These are phyloP conservation scores for Phylloporus arenicola DNA, from an alignment of 768 basidiomycete species.

Conservation along the genomic window DNA sequence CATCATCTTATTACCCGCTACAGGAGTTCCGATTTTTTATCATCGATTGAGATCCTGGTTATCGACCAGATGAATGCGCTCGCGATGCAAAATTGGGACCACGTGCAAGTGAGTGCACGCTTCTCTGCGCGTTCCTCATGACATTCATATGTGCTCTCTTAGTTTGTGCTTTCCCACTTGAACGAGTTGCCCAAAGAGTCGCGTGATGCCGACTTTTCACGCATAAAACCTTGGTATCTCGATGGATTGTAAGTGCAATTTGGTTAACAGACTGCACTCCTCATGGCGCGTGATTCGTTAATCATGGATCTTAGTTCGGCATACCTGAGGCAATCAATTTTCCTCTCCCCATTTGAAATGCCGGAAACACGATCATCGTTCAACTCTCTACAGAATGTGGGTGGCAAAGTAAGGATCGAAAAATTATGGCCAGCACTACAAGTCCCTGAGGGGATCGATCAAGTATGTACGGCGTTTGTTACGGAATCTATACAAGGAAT, in stretches of 20 bases:
- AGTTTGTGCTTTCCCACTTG: constrained; percentile 83
- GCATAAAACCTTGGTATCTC: constrained; percentile 97
- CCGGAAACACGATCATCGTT: constrained; percentile 82
- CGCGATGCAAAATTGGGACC: constrained; percentile 99
- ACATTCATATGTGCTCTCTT: constrained; percentile 1
- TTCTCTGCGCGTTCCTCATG: neutral
- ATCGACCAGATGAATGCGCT: constrained; percentile 90
- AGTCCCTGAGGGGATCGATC: constrained; percentile 80
- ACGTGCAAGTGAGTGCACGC: constrained; percentile 65
- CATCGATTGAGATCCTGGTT: constrained; percentile 87
- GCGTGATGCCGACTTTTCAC: constrained; percentile 90
- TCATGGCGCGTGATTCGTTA: constrained; percentile 32
- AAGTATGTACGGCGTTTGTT: constrained; percentile 40
- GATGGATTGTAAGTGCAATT: constrained; percentile 76
- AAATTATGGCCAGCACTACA: constrained; percentile 65
- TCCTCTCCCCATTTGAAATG: constrained; percentile 83
- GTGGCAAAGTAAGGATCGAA: constrained; percentile 74
- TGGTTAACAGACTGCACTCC: constrained; percentile 51
- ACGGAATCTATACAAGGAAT: neutral
- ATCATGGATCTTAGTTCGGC: constrained; percentile 49
- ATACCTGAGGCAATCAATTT: constrained; percentile 84
- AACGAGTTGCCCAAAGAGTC: constrained; percentile 92
- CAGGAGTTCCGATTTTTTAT: constrained; percentile 85
- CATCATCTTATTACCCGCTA: neutral
- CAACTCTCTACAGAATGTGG: constrained; percentile 77